Evolutionary conservation across 345 rosid genomes (phyloP), one percentile per base, ranked within the genome.

Genomic region (Eucalyptus cloeziana): DNA sequence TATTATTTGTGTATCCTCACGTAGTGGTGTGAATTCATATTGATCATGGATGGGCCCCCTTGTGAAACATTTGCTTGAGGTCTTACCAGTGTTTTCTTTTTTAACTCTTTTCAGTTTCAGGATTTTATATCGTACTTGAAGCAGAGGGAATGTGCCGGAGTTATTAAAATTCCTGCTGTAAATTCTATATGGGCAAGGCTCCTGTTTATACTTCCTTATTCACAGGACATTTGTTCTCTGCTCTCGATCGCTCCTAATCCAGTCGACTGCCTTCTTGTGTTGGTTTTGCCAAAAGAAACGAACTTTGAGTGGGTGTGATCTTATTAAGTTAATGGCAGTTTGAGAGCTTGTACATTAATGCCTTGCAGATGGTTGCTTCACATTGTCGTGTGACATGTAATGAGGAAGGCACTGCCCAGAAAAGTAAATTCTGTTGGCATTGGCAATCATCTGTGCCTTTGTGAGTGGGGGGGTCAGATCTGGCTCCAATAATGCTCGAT

Each of bases 111-210:
- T 90, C 96, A 98, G 99, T 95, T 97, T 92, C 97, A 95, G 95
- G 98, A 97, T 90, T 98, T 97, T 91, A 95, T 95, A 88, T 91
- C 97, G 33, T 96, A 98, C 94, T 93, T 98, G 95, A 97, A 93
- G 95, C 99, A 95, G 94, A 94, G 98, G 91, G 97, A 95, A 33
- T 98, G 99, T 89, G 99, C 99, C 1, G 99, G 99, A 90, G 99
- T 98, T 50, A 98, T 98, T 89, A 98, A 95, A 92, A 93, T 98
- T 89, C 99, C 99, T 44, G 95, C 94, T n/a, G 86, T 90, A 85
- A 95, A 91, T 89, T 93, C 97, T 83, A 91, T 96, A 87, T 97
- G 99, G 99, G 92, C 98, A 60, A 95, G 99, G 95, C 98, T 96
- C 93, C 96, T 97, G 89, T 98, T 97, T 89, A 94, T 97, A 90